phyloP scores from a whole-genome alignment of 495 filamentous ascomycete genomes.

The Penicillium turbatum region DNA sequence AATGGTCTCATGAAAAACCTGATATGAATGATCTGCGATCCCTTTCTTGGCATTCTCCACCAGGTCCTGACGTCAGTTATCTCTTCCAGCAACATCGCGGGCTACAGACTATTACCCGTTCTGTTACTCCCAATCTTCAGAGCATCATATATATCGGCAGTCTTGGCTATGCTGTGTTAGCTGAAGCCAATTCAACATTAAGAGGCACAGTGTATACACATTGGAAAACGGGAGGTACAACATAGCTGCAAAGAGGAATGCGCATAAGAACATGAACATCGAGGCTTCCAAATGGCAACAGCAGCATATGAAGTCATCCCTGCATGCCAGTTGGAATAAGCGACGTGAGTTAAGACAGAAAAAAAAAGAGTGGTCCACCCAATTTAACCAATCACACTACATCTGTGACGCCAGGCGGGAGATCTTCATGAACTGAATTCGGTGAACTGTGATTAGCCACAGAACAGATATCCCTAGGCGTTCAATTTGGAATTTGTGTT shows the following conservation, averaged over 20 bases:
- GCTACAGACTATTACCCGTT: neutral
- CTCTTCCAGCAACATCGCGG: neutral
- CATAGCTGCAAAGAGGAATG: neutral
- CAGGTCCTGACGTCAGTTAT: neutral
- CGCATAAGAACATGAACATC: neutral
- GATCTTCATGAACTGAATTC: constrained; percentile 1
- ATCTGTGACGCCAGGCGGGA: neutral
- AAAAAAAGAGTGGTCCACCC: neutral
- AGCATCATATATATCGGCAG: neutral
- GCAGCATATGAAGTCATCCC: neutral
- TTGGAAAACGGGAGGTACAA: neutral
- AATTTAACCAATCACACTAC: neutral
- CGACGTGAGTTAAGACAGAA: neutral
- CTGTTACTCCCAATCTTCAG: neutral
- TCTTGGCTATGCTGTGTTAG: neutral
- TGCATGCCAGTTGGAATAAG: neutral
- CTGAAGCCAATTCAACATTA: neutral
- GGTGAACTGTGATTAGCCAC: neutral
- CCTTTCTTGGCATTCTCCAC: neutral
- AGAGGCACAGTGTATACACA: neutral
- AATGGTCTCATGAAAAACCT: neutral
- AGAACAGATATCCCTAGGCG: neutral
- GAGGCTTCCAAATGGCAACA: neutral
- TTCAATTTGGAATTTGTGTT: neutral
- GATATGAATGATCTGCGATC: neutral